phyloP scores from a whole-genome alignment of 2,329 filamentous ascomycete species.

The Aspergillus eucalypticola region DNA sequence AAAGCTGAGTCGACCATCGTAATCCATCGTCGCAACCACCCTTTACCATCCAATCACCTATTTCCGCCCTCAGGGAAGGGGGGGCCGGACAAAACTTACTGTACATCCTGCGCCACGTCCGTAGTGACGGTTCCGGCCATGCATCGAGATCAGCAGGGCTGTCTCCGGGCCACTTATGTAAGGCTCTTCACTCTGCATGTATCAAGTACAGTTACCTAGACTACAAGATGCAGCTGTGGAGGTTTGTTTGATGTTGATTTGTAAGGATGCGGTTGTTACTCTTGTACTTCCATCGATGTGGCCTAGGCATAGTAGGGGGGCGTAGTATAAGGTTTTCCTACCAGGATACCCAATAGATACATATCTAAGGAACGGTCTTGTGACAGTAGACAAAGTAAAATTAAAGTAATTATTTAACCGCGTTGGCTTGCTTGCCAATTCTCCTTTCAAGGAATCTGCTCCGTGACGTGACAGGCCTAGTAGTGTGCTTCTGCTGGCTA shows the following conservation, averaged over 20 bases:
- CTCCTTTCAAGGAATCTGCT: not conserved
- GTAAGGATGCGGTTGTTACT: no score
- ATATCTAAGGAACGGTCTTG: not conserved
- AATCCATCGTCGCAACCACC: not conserved
- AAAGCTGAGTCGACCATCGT: not conserved
- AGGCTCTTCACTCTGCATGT: not conserved
- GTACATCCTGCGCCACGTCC: constrained; percentile 13
- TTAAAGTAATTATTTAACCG: not conserved
- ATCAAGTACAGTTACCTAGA: not conserved
- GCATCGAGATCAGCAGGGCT: constrained; percentile 1
- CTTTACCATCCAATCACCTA: constrained; percentile 10
- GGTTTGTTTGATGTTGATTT: no score
- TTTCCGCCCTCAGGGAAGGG: not conserved
- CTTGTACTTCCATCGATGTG: not conserved
- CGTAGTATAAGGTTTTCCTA: not conserved
- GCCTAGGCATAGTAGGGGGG: not conserved
- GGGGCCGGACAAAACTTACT: not conserved
- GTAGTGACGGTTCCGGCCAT: not conserved
- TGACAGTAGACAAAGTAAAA: not conserved
- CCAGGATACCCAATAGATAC: not conserved
- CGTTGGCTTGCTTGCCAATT: not conserved
- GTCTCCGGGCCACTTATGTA: constrained; percentile 1
- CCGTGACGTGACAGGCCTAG: not conserved
- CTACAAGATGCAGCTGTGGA: not conserved
- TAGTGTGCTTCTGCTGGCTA: not conserved